A percentile compares a stretch with the other conserved stretches of the same genome.
phyloP scores from a whole-genome alignment of 164 flowering plant genomes.

The Stephania japonica region DNA sequence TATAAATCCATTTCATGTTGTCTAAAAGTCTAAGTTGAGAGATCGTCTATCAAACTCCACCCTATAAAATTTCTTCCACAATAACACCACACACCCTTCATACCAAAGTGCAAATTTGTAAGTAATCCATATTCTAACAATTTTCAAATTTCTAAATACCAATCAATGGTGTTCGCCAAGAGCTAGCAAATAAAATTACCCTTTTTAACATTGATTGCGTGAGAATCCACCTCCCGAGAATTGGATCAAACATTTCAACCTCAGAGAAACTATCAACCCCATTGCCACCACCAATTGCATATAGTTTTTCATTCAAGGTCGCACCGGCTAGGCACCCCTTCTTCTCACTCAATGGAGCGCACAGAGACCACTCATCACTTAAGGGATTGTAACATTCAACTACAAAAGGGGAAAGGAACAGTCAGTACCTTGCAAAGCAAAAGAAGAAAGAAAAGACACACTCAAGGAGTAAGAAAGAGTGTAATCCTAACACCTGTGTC shows the following conservation, averaged over 20 bases:
- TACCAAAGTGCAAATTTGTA: not conserved
- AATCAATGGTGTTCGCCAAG: not conserved
- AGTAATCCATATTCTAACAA: not conserved
- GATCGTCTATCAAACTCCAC: not conserved
- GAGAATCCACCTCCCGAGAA: conserved; percentile 63
- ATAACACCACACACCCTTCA: not conserved
- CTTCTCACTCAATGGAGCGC: conserved; percentile 42
- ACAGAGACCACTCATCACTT: conserved; percentile 45
- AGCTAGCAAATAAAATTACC: conserved; percentile 31
- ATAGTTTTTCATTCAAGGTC: conserved; percentile 46
- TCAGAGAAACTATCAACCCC: conserved; percentile 54
- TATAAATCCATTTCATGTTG: too few relatives aligned
- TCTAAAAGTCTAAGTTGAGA: not conserved
- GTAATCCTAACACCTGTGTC: conserved; percentile 58
- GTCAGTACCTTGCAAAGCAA: conserved; percentile 6
- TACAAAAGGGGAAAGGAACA: conserved; percentile 21
- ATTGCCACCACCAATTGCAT: conserved; percentile 89
- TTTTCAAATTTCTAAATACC: not conserved
- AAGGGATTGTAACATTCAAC: conserved; percentile 62
- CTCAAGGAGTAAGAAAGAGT: conserved; percentile 1
- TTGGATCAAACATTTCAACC: conserved; percentile 81
- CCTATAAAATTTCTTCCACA: not conserved
- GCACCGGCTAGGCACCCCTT: conserved; percentile 77
- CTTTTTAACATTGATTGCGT: conserved; percentile 68
- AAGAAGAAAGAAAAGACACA: not conserved